A percentile compares a stretch with the other conserved stretches of the same genome.
Conservation (phyloP, 352 stramenopile genomes). For the Globisporangium polare region DNA sequence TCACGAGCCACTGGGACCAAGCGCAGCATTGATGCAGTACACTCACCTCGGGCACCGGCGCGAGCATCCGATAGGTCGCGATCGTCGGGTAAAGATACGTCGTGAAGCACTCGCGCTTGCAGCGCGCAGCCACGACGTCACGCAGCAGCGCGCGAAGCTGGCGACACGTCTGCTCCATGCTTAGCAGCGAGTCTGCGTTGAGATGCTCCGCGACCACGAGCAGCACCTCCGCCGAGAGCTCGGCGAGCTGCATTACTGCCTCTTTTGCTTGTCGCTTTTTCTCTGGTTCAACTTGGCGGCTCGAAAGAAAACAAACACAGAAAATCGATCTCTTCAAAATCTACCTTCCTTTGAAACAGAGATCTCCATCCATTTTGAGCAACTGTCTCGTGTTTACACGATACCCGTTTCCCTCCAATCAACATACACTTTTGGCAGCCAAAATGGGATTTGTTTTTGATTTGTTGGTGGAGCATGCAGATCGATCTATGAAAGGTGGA, state of each 20-base stretch:
- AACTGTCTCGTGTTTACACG: no score
- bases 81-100: slow-evolving; percentile 58
- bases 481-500: background rate
- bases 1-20: background rate
- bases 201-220: slow-evolving; percentile 26
- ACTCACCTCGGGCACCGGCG: slow-evolving; percentile 38
- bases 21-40: no score
- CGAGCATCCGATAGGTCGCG: slow-evolving; percentile 57
- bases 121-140: slow-evolving; percentile 28
- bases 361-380: no score
- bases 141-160: slow-evolving; percentile 10
- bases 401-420: no score
- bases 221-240: slow-evolving; percentile 40
- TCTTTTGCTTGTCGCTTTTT: background rate
- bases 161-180: slow-evolving; percentile 28
- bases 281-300: background rate
- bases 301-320: background rate
- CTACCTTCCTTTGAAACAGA: no score
- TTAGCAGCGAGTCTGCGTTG: slow-evolving; percentile 37
- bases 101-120: slow-evolving; percentile 64
- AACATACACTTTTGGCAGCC: no score
- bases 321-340: background rate
- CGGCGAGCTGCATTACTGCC: slow-evolving; percentile 8
- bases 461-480: background rate
- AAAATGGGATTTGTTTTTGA: background rate